A percentile compares a stretch with the other conserved stretches of the same genome.
phyloP scores from a whole-genome alignment of 345 rosid species.

The Citrus sp. region DNA sequence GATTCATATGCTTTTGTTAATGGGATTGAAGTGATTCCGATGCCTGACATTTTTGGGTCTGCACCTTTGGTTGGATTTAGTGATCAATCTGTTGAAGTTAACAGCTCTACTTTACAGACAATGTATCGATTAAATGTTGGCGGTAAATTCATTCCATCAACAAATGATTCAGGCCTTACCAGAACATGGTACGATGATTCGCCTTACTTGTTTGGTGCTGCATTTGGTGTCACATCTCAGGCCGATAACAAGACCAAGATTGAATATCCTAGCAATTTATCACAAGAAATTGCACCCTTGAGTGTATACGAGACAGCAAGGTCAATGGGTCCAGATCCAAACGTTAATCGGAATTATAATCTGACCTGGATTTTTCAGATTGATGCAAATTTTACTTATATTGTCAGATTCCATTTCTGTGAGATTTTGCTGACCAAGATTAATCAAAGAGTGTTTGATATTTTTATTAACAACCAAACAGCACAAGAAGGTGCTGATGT shows the following conservation, averaged over 20 bases:
- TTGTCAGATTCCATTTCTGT: constrained; percentile 59
- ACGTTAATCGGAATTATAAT: constrained; percentile 36
- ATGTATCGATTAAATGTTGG: constrained; percentile 55
- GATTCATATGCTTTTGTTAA: constrained; percentile 51
- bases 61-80: constrained; percentile 36
- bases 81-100: constrained; percentile 22
- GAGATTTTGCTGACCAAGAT: constrained; percentile 31
- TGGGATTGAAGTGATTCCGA: constrained; percentile 53
- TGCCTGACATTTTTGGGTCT: constrained; percentile 35
- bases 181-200: constrained; percentile 62
- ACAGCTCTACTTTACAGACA: constrained; percentile 37
- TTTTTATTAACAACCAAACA: constrained; percentile 44
- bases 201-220: constrained; percentile 40
- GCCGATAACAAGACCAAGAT: constrained; percentile 16
- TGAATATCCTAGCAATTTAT: constrained; percentile 15
- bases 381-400: constrained; percentile 52
- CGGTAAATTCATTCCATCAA: constrained; percentile 40
- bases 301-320: constrained; percentile 43
- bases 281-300: constrained; percentile 37
- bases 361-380: constrained; percentile 57
- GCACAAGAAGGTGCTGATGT: constrained; percentile 48
- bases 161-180: constrained; percentile 37
- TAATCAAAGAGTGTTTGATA: constrained; percentile 50
- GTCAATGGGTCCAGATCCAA: constrained; percentile 40
- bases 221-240: constrained; percentile 30